Percentiles rank a stretch among this genome's conserved stretches.
Evolutionary conservation across 768 basidiomycete species (phyloP).

Genomic region (Rhodosporidiobolus odoratus): DNA sequence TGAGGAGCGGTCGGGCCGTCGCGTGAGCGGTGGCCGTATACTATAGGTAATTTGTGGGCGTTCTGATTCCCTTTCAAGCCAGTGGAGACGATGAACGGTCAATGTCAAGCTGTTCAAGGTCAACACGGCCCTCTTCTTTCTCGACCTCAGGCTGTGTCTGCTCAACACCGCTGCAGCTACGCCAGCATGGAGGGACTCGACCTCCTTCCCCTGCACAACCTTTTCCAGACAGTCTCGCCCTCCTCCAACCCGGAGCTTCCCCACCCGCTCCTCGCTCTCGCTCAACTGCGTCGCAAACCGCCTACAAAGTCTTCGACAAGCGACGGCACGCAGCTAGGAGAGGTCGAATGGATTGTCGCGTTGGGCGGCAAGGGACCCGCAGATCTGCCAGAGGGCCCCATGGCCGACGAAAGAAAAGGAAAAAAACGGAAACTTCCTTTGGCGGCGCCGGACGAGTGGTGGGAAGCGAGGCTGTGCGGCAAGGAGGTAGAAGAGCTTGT

Average conservation of each 20-base stretch:
- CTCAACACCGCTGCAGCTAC: too few relatives aligned
- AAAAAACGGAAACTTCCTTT: background rate
- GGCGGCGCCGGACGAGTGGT: background rate
- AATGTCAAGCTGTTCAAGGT: too few relatives aligned
- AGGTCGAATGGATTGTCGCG: background rate
- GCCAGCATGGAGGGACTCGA: background rate
- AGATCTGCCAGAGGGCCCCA: background rate
- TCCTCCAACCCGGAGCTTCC: background rate
- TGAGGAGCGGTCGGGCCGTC: too few relatives aligned
- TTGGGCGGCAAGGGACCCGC: background rate
- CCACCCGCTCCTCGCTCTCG: conserved; percentile 11
- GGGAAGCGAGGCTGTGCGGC: background rate
- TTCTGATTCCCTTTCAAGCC: too few relatives aligned
- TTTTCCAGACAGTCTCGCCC: background rate
- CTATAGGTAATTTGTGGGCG: too few relatives aligned
- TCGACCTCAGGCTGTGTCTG: too few relatives aligned
- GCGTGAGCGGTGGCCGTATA: too few relatives aligned
- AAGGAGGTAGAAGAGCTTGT: background rate
- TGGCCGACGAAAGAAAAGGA: too few relatives aligned
- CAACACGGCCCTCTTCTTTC: too few relatives aligned
- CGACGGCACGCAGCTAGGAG: too few relatives aligned
- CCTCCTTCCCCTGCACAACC: background rate
- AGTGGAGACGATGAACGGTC: too few relatives aligned
- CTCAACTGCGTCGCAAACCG: background rate
- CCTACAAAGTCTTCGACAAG: background rate